These are phyloP conservation scores for Thraustochytrium sp. DNA, from an alignment of 352 stramenopile genomes.

Conservation along the genomic window DNA sequence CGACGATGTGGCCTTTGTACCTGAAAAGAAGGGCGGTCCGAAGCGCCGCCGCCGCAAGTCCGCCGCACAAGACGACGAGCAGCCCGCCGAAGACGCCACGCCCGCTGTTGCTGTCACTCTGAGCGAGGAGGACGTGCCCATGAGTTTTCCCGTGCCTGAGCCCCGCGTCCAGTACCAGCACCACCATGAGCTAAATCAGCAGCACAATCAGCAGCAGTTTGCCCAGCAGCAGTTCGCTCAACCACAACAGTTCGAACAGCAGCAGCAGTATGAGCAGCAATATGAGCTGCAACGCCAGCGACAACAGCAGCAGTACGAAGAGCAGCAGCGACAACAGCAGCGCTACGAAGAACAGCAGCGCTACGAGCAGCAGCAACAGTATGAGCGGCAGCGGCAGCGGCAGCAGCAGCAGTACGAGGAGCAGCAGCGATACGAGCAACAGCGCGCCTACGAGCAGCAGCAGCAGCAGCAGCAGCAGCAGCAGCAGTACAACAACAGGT, in stretches of 20 bases:
- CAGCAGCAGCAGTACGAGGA: neutral
- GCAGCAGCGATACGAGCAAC: neutral
- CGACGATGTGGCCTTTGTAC: neutral
- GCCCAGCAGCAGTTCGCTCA: too few relatives aligned
- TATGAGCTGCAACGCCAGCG: neutral
- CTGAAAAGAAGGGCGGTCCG: neutral
- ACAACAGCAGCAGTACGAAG: neutral
- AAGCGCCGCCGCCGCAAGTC: slow-evolving; percentile 17
- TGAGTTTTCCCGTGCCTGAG: too few relatives aligned
- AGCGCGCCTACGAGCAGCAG: neutral
- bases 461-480: neutral
- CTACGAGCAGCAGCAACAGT: neutral
- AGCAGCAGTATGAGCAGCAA: neutral
- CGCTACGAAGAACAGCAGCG: neutral
- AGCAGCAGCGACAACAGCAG: neutral
- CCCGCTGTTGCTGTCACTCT: neutral
- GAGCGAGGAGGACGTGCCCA: too few relatives aligned
- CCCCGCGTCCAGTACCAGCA: too few relatives aligned
- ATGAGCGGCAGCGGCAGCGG: neutral
- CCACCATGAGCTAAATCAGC: too few relatives aligned
- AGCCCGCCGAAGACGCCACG: neutral
- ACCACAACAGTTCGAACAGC: neutral
- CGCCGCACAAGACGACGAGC: neutral
- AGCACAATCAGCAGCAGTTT: too few relatives aligned
- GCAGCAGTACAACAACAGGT: neutral